Conservation (phyloP, 2,329 filamentous ascomycete genomes). For the Alternaria novae-zelandiae region DNA sequence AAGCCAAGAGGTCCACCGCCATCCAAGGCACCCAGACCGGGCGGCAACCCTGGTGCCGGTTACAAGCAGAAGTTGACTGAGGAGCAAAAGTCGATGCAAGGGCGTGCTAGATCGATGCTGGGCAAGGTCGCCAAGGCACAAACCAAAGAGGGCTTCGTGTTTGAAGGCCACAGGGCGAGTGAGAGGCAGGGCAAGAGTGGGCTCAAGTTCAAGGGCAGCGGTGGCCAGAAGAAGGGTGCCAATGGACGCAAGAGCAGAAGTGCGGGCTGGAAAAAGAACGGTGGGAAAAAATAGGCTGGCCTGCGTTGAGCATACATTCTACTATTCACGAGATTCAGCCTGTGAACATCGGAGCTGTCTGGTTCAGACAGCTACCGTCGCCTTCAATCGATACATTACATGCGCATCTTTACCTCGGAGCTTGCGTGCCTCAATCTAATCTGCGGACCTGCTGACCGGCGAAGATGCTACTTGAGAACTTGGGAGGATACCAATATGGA, state of each 20-base stretch:
- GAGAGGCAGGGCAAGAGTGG: conserved; percentile 70
- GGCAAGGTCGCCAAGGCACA: conserved; percentile 71
- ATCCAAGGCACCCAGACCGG: conserved; percentile 17
- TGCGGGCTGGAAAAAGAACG: conserved; percentile 54
- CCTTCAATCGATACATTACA: not conserved
- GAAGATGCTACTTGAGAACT: not conserved
- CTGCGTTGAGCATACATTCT: not conserved
- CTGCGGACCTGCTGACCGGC: not conserved
- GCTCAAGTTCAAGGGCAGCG: conserved; percentile 61
- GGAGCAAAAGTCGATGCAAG: conserved; percentile 72
- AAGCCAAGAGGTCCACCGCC: conserved; percentile 39
- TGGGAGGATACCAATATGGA: not conserved
- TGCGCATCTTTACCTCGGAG: not conserved
- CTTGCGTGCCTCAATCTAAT: not conserved
- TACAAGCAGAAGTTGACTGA: conserved; percentile 75
- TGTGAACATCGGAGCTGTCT: not conserved
- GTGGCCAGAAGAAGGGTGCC: conserved; percentile 48
- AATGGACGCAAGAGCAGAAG: conserved; percentile 53
- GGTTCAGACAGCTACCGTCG: not conserved
- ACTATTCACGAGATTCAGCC: not conserved
- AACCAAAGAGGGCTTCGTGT: conserved; percentile 74
- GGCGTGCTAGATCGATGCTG: conserved; percentile 76
- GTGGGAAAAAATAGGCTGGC: conserved; percentile 38
- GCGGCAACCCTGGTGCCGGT: conserved; percentile 55
- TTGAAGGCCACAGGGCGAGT: conserved; percentile 79